These are phyloP conservation scores for Fusarium oxysporum DNA, from an alignment of 2,329 filamentous ascomycete species.

Conservation along the genomic window DNA sequence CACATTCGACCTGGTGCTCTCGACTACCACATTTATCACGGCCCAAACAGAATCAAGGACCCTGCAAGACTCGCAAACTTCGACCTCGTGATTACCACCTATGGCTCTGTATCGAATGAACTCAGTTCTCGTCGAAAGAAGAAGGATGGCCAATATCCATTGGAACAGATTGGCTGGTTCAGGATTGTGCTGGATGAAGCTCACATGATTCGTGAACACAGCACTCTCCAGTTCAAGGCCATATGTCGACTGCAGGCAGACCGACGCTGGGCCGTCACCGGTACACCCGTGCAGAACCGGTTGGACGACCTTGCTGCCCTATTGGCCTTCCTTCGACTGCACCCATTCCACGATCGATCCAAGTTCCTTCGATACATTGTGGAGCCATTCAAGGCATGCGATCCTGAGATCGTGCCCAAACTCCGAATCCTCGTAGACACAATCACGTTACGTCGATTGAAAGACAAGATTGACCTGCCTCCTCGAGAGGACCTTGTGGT, in stretches of 20 bases:
- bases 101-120: constrained; percentile 87
- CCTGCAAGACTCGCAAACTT: constrained; percentile 74
- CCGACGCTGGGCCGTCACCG: constrained; percentile 95
- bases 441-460: constrained; percentile 91
- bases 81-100: constrained; percentile 92
- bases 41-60: constrained; percentile 78
- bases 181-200: constrained; percentile 94
- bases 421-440: constrained; percentile 91
- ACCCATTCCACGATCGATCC: constrained; percentile 82
- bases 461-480: constrained; percentile 89
- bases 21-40: constrained; percentile 87
- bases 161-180: constrained; percentile 89
- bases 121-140: constrained; percentile 71
- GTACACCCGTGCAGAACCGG: constrained; percentile 94
- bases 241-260: constrained; percentile 83
- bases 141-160: constrained; percentile 70
- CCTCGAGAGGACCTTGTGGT: constrained; percentile 78
- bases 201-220: constrained; percentile 90
- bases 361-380: constrained; percentile 86
- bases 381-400: constrained; percentile 86
- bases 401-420: constrained; percentile 85
- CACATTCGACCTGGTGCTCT: constrained; percentile 76
- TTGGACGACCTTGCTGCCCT: constrained; percentile 90
- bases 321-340: constrained; percentile 84
- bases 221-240: constrained; percentile 84